These are phyloP conservation scores for Pichia deserticola DNA, from an alignment of 805 yeast species.

Conservation along the genomic window DNA sequence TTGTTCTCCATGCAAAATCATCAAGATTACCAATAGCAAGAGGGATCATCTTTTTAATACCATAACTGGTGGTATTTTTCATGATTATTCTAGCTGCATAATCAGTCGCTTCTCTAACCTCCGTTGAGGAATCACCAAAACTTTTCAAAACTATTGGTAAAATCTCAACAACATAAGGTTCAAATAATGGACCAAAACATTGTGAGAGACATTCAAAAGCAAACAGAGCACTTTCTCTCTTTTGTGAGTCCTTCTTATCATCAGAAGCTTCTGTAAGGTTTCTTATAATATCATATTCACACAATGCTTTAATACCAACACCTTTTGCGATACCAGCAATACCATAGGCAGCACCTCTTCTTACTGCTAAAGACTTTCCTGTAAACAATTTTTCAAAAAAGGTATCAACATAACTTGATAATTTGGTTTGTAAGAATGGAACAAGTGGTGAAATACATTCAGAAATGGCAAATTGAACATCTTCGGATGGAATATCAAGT, in stretches of 20 bases:
- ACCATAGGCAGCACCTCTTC: constrained; percentile 96
- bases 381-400: constrained; percentile 55
- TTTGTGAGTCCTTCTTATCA: constrained; percentile 65
- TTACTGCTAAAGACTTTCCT: constrained; percentile 40
- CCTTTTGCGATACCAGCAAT: constrained; percentile 92
- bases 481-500: constrained; percentile 80
- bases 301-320: constrained; percentile 69
- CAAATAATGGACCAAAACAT: constrained; percentile 69
- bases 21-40: constrained; percentile 79
- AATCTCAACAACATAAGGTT: constrained; percentile 88
- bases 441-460: constrained; percentile 83
- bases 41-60: constrained; percentile 87
- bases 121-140: constrained; percentile 77
- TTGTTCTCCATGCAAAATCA: constrained; percentile 91
- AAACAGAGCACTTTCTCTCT: constrained; percentile 82
- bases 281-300: constrained; percentile 71
- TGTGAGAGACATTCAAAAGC: constrained; percentile 80
- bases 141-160: constrained; percentile 73
- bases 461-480: constrained; percentile 82
- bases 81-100: constrained; percentile 81
- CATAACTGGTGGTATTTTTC: constrained; percentile 87
- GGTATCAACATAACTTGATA: constrained; percentile 47
- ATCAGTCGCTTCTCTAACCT: constrained; percentile 85
- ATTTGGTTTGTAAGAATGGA: constrained; percentile 40
- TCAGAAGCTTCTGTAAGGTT: constrained; percentile 76